phyloP scores from a whole-genome alignment of 805 yeast genomes.

The Candida coquimbonensis region DNA sequence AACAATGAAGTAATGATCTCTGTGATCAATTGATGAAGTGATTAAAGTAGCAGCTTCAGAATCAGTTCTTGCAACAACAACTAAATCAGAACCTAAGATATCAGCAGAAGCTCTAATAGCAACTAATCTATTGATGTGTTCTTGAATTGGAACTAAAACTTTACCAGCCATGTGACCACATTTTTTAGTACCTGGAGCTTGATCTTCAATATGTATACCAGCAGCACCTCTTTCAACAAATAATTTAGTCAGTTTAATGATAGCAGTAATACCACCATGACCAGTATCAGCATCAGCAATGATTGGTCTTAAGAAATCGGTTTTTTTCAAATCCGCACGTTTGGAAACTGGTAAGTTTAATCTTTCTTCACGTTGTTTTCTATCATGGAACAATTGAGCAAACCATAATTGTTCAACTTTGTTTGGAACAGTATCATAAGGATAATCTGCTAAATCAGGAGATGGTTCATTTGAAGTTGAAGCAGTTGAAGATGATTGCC shows the following conservation, averaged over 20 bases:
- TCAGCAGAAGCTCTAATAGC: conserved; percentile 95
- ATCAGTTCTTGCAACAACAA: conserved; percentile 92
- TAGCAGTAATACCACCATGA: conserved; percentile 97
- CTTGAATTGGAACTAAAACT: conserved; percentile 95
- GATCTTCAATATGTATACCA: conserved; percentile 97
- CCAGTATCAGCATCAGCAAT: conserved; percentile 99
- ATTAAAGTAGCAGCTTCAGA: conserved; percentile 95
- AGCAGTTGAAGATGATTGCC: conserved; percentile 99
- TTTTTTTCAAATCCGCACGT: conserved; percentile 64
- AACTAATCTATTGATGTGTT: conserved; percentile 89
- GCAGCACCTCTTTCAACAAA: conserved; percentile 98
- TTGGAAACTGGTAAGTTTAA: conserved; percentile 49
- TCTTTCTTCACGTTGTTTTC: conserved; percentile 79
- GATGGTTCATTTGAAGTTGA: conserved; percentile 97
- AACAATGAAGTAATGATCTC: conserved; percentile 88
- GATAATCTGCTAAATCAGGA: conserved; percentile 97
- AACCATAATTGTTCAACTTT: conserved; percentile 95
- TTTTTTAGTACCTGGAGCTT: conserved; percentile 97
- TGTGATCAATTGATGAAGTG: conserved; percentile 87
- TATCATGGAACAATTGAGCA: conserved; percentile 95
- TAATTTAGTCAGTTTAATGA: conserved; percentile 89
- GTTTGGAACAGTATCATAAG: conserved; percentile 97
- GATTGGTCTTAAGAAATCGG: conserved; percentile 88
- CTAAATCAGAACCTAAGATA: conserved; percentile 78
- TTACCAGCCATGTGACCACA: conserved; percentile 99